Evolutionary conservation across 495 filamentous ascomycete species (phyloP).

Genomic region (Pseudoneurospora amorphoporcata): DNA sequence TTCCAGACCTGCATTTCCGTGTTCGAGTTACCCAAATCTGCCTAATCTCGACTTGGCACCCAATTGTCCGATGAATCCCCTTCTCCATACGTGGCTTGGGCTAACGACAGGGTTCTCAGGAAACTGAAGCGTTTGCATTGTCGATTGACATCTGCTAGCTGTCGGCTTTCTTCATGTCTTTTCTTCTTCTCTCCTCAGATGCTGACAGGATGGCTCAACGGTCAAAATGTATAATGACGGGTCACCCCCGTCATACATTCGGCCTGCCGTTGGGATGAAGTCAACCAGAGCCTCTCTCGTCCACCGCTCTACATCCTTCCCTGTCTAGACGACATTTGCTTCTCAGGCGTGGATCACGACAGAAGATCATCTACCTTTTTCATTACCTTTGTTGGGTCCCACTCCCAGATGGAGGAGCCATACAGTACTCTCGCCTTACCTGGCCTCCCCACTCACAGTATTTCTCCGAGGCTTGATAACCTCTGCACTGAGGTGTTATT

Average conservation of each 20-base stretch:
- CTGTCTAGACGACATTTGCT: constrained; percentile 1
- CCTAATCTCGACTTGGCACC: not conserved
- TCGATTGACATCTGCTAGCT: not conserved
- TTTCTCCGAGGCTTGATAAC: not conserved
- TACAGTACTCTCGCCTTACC: not conserved
- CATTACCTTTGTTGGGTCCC: not conserved
- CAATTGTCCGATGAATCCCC: not conserved
- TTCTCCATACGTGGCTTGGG: not conserved
- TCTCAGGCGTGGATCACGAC: not conserved
- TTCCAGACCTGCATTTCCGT: not conserved
- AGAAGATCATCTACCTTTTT: not conserved
- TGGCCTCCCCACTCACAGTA: not conserved
- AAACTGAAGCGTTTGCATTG: not conserved
- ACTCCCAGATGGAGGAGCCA: not conserved
- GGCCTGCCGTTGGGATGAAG: not conserved
- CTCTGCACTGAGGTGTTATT: constrained; percentile 20
- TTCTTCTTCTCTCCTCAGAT: not conserved
- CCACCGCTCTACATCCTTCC: not conserved
- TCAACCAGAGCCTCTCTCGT: not conserved
- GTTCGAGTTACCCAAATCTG: not conserved
- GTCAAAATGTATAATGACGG: not conserved
- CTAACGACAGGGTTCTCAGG: not conserved
- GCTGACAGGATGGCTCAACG: not conserved
- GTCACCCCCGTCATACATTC: not conserved
- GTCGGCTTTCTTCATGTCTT: not conserved